Evolutionary conservation across 495 filamentous ascomycete species (phyloP), one percentile per base, ranked within the genome.

Genomic region (Parathielavia appendiculata): DNA sequence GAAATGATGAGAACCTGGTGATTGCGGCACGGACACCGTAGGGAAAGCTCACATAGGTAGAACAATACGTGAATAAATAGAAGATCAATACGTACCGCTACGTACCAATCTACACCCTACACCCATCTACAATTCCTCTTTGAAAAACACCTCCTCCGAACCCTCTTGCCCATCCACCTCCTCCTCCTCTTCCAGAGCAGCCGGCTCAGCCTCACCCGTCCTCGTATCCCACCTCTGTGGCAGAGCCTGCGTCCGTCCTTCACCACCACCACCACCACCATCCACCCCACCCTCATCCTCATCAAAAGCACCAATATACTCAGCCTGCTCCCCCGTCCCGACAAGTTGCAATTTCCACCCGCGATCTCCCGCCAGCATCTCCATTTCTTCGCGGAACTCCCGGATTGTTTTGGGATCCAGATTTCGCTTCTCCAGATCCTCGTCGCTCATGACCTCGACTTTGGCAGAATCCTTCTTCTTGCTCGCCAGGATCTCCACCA

Each of bases 381-480:
- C 68, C 47, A 85, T 58, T 62, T 87, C 75, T 57, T 83, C 77
- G 63, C 76, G 79, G 57, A 91, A 72, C 56, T 78, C 74, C 54
- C 91, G 85, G 4, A 93, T 71, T 55, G 81, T 76, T 53, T 86
- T 78, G 9, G 82, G 80, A 59, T 87, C 82, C n/a, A 96, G 72
- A 20, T 86, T 81, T 58, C 88, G 72, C 63, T 86, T 83, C 65
- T 82, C 80, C 48, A 95, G 66, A 38, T 87, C 83, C 40, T 87
- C 81, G 40, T 81, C 78, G 10, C 75, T 77, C 56, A 86, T 56
- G 70, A 71, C 47, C 70, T 71, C 20, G 71, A 76, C 38, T 61
- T 67, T 23, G 70, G 39, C 22, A 7, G 35, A 51, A 9, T 22
- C 52, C n/a, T 54, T 57, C 41, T 60, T 45, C 30, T 56, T 51